Conservation (phyloP, 495 filamentous ascomycete species). For the Trichoderma gamsii region DNA sequence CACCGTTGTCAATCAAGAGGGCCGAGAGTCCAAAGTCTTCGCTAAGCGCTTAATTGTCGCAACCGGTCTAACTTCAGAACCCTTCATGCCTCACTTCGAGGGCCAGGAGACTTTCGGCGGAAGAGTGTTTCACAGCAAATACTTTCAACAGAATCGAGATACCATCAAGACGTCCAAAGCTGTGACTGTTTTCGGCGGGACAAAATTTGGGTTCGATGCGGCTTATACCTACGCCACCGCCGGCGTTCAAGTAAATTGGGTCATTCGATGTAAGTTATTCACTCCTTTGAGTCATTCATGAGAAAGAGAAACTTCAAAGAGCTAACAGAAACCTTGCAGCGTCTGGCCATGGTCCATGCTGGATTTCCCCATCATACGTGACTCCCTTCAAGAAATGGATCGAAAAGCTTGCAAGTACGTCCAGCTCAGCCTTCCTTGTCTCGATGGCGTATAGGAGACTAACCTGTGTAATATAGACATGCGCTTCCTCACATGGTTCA, state of each 20-base stretch:
- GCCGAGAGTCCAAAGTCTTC: slow-evolving; percentile 19
- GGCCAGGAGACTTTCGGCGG: slow-evolving; percentile 36
- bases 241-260: slow-evolving; percentile 66
- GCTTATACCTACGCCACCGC: slow-evolving; percentile 61
- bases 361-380: slow-evolving; percentile 58
- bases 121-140: slow-evolving; percentile 58
- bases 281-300: not conserved
- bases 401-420: slow-evolving; percentile 55
- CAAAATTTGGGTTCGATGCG: slow-evolving; percentile 73
- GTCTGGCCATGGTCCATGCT: slow-evolving; percentile 65
- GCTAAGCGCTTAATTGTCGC: slow-evolving; percentile 33
- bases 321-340: slow-evolving; percentile 28
- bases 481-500: slow-evolving; percentile 39
- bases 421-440: not conserved
- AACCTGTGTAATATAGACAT: slow-evolving; percentile 24
- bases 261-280: slow-evolving; percentile 54
- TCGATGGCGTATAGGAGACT: not conserved
- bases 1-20: slow-evolving; percentile 25
- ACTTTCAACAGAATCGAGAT: slow-evolving; percentile 38
- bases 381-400: slow-evolving; percentile 41
- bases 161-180: slow-evolving; percentile 30
- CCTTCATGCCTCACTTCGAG: slow-evolving; percentile 33
- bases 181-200: slow-evolving; percentile 62
- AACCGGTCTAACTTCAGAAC: slow-evolving; percentile 33
- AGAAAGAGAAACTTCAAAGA: not conserved